phyloP scores from a whole-genome alignment of 768 basidiomycete species.

The Amanita rimosa region DNA sequence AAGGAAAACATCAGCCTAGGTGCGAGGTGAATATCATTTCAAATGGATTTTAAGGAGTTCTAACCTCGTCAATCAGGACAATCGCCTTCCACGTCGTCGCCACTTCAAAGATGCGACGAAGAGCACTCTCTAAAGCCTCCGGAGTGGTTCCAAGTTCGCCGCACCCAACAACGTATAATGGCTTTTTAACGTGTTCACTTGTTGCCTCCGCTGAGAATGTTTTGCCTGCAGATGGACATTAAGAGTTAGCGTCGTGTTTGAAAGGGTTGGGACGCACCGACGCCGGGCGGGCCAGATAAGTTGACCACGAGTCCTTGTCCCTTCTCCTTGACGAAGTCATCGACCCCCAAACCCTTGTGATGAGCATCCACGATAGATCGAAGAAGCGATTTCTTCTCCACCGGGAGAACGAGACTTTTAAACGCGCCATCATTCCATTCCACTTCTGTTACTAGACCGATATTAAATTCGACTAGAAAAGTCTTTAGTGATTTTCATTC shows the following conservation, averaged over 20 bases:
- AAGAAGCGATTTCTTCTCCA: conserved; percentile 39
- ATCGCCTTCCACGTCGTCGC: conserved; percentile 54
- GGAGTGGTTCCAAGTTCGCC: conserved; percentile 43
- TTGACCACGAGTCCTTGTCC: conserved; percentile 51
- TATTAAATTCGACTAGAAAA: conserved; percentile 44
- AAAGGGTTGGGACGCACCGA: conserved; percentile 24
- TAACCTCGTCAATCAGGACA: conserved; percentile 42
- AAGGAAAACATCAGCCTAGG: conserved; percentile 56
- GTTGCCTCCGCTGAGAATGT: conserved; percentile 52
- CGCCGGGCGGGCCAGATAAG: conserved; percentile 47
- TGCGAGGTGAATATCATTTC: conserved; percentile 4
- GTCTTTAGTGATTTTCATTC: background rate
- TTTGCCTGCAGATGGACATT: conserved; percentile 23
- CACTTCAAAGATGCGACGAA: conserved; percentile 37
- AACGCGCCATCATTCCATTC: conserved; percentile 50
- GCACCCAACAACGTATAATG: conserved; percentile 43
- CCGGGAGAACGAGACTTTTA: conserved; percentile 45
- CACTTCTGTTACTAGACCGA: conserved; percentile 41
- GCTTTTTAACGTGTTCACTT: conserved; percentile 40
- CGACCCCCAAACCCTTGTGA: conserved; percentile 37
- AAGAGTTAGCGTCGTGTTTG: background rate
- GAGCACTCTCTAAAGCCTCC: conserved; percentile 26
- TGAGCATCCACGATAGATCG: conserved; percentile 50
- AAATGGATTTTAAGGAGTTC: background rate
- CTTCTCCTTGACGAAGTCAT: conserved; percentile 56